These are phyloP conservation scores for Hymenochaete sp. DNA, from an alignment of 1,284 basidiomycete species.

Conservation along the genomic window DNA sequence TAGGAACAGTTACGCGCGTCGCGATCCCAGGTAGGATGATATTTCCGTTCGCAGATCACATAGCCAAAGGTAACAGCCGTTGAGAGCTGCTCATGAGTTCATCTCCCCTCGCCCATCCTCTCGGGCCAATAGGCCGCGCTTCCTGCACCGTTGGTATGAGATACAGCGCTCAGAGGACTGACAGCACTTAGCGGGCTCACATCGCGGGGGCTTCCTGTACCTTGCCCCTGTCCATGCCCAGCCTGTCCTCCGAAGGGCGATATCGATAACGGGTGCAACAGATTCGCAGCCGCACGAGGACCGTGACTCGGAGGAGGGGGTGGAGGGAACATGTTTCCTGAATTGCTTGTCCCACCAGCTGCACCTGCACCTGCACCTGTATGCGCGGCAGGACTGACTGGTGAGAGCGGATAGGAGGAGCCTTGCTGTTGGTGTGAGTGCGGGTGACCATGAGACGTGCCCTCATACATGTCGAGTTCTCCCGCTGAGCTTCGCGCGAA, in stretches of 20 bases:
- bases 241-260: conserved; percentile 8
- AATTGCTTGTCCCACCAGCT: background rate
- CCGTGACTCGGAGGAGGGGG: background rate
- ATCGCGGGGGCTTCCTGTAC: conserved; percentile 1
- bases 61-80: too few species aligned
- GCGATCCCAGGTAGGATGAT: too few species aligned
- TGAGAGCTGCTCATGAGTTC: too few species aligned
- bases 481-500: conserved; percentile 3
- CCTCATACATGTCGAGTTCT: background rate
- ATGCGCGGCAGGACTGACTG: conserved; percentile 11
- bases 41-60: too few species aligned
- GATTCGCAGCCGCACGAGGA: background rate
- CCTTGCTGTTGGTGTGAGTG: background rate
- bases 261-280: conserved; percentile 4
- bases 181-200: conserved; percentile 11
- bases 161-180: conserved; percentile 6
- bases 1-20: too few species aligned
- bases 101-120: too few species aligned
- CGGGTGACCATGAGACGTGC: background rate
- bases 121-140: too few species aligned
- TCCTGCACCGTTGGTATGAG: too few species aligned
- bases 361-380: background rate
- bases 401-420: conserved; percentile 15
- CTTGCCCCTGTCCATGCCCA: background rate
- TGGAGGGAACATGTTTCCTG: background rate